Conservation (phyloP, 192 early-diverging fungal genomes). For the Paraglomus occultum region DNA sequence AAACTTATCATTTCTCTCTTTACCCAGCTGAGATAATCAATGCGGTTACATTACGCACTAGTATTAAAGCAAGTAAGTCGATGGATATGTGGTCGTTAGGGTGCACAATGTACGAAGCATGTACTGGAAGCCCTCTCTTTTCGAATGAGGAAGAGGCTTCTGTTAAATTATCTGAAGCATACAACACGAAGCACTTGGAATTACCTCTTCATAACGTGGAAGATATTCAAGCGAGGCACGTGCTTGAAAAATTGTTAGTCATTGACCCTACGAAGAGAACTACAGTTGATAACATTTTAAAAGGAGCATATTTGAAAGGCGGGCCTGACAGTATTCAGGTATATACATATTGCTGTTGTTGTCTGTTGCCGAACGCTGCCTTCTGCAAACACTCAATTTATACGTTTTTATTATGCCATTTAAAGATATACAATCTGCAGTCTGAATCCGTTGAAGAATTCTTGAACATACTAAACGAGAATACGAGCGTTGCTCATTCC, state of each 20-base stretch:
- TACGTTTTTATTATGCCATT: too few relatives aligned
- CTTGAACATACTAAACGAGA: background rate
- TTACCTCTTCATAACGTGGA: background rate
- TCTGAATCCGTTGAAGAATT: background rate
- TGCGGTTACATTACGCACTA: background rate
- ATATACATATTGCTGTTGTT: background rate
- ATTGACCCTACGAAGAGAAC: background rate
- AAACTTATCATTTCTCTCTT: background rate
- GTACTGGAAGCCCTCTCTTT: constrained; percentile 35
- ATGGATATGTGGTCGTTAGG: constrained; percentile 49
- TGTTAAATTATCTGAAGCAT: constrained; percentile 22
- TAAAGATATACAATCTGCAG: background rate
- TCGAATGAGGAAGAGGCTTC: constrained; percentile 30
- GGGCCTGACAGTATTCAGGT: background rate
- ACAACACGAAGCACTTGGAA: background rate
- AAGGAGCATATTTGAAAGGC: background rate
- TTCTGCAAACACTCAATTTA: background rate
- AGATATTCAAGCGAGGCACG: background rate
- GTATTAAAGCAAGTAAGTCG: constrained; percentile 26
- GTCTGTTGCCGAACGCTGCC: background rate
- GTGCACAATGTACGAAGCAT: constrained; percentile 38
- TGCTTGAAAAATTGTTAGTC: background rate
- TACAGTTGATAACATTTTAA: background rate
- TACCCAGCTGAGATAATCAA: background rate
- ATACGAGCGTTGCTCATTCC: background rate